Base-by-base conservation (phyloP, 2,329 filamentous ascomycete genomes). In the Paracamarosporium sp. region DNA sequence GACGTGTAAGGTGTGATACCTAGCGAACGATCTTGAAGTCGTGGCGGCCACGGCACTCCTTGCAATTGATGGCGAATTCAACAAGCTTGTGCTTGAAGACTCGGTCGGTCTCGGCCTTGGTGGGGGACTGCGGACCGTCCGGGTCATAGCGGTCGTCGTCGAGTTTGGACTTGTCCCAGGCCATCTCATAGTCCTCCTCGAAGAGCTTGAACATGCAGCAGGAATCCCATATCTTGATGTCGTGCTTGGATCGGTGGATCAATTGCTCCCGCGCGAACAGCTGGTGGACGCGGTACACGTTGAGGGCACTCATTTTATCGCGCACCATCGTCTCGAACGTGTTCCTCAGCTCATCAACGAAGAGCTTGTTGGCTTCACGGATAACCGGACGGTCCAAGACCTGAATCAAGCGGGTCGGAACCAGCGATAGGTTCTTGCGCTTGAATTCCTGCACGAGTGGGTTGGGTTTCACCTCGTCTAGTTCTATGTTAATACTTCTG, bases 11-110 rank as follows among this genome's bases (percentile, higher is more conserved):
- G 25, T 13, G 24, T 44, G 5, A 38, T 11, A 3, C n/a, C 35
- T 40, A 50, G 17, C 44, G 44, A 13, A 55, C 27, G 12, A 50
- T 27, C 27, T 33, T 43, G n/a, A 55, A 30, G 1, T 43, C 17
- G 15, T 55, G 53, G 9, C 17, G 3, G 8, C 17, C 7, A 9
- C n/a, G 8, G 35, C 53, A 55, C 6, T 31, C 4, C 1, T 5
- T n/a, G 27, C 53, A 55, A 17, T 43, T 43, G 44, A 55, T 41
- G 5, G 17, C 17, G 53, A 55, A 55, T 2, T 43, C 12, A 5
- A 22, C 17, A 8, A 55, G 3, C 20, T 33, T 6, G n/a, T 48
- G 25, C 43, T 35, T 48, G 15, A 35, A 12, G 2, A 36, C 40
- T 4, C 12, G 13, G 22, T 35, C 50, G 4, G 25, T 17, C 12